These are phyloP conservation scores for Chamaecyparis obtusa DNA, from an alignment of 75 land plant genomes.

Conservation along the genomic window DNA sequence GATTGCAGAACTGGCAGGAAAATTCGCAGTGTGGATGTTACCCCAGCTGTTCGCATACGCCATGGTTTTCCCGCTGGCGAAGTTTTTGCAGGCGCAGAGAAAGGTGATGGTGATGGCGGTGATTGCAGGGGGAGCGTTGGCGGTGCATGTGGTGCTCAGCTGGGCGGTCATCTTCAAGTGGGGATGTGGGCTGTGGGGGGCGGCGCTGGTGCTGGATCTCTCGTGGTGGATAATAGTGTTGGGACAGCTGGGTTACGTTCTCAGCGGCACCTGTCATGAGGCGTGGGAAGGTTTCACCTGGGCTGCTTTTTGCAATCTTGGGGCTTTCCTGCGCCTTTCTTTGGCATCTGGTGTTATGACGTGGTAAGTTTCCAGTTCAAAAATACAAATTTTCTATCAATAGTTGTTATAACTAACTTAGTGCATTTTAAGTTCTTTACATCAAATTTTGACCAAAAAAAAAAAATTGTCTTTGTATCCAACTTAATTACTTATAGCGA, in stretches of 20 bases:
- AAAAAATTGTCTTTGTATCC: too few relatives aligned
- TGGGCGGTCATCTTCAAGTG: conserved; percentile 42
- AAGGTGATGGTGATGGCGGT: conserved; percentile 9
- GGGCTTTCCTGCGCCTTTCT: conserved; percentile 39
- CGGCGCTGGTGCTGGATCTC: conserved; percentile 31
- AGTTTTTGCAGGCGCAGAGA: conserved; percentile 40
- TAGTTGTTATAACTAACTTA: too few relatives aligned
- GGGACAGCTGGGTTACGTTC: conserved; percentile 31
- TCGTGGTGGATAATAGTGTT: conserved; percentile 36
- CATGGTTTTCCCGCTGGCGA: conserved; percentile 15
- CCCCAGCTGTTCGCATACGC: conserved; percentile 20
- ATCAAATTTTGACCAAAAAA: too few relatives aligned
- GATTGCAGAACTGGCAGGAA: conserved; percentile 21
- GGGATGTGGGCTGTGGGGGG: conserved; percentile 45
- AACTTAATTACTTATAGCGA: too few relatives aligned
- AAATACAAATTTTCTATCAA: too few relatives aligned
- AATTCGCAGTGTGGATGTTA: conserved; percentile 12
- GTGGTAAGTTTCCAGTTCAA: conserved; percentile 29
- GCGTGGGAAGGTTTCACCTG: conserved; percentile 52
- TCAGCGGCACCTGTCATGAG: conserved; percentile 26
- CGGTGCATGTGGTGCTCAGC: conserved; percentile 35
- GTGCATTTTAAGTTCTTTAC: too few relatives aligned
- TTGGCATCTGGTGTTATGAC: conserved; percentile 52
- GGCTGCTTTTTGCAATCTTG: conserved; percentile 37
- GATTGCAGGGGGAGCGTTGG: conserved; percentile 23